These are phyloP conservation scores for Saitozyma sp. DNA, from an alignment of 768 basidiomycete genomes.

Conservation along the genomic window DNA sequence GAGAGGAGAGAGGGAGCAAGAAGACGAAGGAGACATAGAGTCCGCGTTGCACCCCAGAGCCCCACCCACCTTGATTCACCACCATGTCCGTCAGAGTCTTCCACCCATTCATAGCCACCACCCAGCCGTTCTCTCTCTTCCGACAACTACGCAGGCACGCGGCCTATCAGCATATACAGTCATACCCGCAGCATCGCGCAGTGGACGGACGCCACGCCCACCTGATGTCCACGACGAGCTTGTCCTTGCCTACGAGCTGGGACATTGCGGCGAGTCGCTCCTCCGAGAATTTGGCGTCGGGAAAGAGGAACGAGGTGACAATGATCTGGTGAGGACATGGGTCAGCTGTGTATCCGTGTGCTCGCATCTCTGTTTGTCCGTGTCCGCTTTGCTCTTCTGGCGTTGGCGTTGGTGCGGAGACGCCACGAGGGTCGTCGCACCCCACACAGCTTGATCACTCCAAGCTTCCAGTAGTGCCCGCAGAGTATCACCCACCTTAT, in stretches of 20 bases:
- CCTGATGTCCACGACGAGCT: constrained; percentile 93
- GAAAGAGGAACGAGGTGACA: constrained; percentile 95
- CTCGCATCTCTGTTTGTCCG: too few species aligned
- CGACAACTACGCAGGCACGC: constrained; percentile 63
- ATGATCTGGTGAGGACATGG: constrained; percentile 66
- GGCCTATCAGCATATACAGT: too few species aligned
- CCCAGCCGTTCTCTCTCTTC: constrained; percentile 71
- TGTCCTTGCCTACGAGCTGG: constrained; percentile 72
- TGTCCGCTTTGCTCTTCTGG: too few species aligned
- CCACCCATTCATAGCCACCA: constrained; percentile 99
- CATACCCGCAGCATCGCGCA: neutral
- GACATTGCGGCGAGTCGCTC: constrained; percentile 68
- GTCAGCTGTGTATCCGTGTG: neutral
- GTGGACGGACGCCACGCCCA: constrained; percentile 46
- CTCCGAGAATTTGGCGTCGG: constrained; percentile 72
- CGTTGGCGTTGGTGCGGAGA: too few species aligned
- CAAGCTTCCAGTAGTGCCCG: too few species aligned
- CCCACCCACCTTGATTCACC: constrained; percentile 56
- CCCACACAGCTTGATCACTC: too few species aligned
- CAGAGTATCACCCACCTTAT: constrained; percentile 74
- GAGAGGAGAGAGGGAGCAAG: constrained; percentile 12
- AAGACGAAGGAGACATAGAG: constrained; percentile 22
- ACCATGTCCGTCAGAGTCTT: constrained; percentile 93
- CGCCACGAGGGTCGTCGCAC: too few species aligned
- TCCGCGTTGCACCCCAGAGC: constrained; percentile 8